Conservation (phyloP, 768 basidiomycete genomes). For the Rhizopogon salebrosus region DNA sequence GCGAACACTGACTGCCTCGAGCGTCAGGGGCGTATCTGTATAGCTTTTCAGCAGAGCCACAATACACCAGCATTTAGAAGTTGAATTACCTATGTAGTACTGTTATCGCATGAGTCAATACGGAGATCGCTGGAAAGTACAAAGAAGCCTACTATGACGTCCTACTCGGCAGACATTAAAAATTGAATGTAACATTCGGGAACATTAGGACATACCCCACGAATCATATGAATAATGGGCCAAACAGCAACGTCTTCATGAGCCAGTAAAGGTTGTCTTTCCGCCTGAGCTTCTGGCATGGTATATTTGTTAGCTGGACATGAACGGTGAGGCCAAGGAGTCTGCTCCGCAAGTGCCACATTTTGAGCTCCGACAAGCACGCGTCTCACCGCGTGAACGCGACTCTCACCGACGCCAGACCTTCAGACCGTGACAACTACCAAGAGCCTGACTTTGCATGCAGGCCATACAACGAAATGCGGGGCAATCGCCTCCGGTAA, state of each 20-base stretch:
- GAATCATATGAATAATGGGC: slow-evolving; percentile 77
- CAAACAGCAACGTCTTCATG: slow-evolving; percentile 65
- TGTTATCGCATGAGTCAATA: slow-evolving; percentile 21
- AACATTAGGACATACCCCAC: slow-evolving; percentile 39
- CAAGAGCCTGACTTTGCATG: slow-evolving; percentile 16
- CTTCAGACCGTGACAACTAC: slow-evolving; percentile 18
- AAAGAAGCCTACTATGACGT: slow-evolving; percentile 42
- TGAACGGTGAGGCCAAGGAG: not conserved
- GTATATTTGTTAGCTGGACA: not conserved
- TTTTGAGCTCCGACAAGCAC: slow-evolving; percentile 29
- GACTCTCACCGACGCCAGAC: slow-evolving; percentile 13
- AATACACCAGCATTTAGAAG: not conserved
- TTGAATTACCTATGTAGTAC: slow-evolving; percentile 61
- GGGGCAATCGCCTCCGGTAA: slow-evolving; percentile 52
- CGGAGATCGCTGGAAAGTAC: not conserved
- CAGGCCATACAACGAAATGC: slow-evolving; percentile 22
- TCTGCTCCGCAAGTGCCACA: slow-evolving; percentile 9
- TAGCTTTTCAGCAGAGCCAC: slow-evolving; percentile 1
- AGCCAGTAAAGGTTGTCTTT: slow-evolving; percentile 36
- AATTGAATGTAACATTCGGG: not conserved
- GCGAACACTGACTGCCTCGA: slow-evolving; percentile 59
- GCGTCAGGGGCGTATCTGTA: slow-evolving; percentile 77
- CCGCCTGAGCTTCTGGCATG: slow-evolving; percentile 14
- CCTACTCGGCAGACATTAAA: slow-evolving; percentile 36
- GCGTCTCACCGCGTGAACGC: slow-evolving; percentile 21